Evolutionary conservation across 2,329 filamentous ascomycete species (phyloP), one percentile per base, ranked within the genome.

Genomic region (Penicillium sp.): DNA sequence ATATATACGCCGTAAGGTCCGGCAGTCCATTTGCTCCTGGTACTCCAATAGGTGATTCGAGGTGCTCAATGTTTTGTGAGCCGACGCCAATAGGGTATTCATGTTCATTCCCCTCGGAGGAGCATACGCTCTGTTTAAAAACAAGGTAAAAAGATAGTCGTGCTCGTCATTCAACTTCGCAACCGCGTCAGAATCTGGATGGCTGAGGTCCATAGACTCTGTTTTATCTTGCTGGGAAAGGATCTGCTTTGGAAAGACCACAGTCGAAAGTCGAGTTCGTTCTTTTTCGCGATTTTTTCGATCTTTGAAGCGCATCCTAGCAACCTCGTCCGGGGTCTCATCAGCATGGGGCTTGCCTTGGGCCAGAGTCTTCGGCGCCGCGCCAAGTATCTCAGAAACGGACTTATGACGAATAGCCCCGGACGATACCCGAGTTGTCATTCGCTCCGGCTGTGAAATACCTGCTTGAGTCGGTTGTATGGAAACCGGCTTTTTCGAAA

Each of bases 61-160:
- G 0, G 90, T 96, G 1, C 84, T 88, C 8, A 96, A 71, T 0
- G 88, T 94, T 61, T 98, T 98, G 56, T 89, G 84, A 3, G 89
- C 85, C 30, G 85, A 83, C 38, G 82, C 77, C 3, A 96, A 70
- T 0, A 96, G 74, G 28, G 85, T 82, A 39, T 85, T 69, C n/a
- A 82, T 65, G 15, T 72, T 68, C 12, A 63, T 64, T 28, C 71
- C 69, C 42, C 73, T 65, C 30, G 73, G 73, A 29, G 74, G 74
- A 35, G 74, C 72, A 23, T 73, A 71, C 3, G 73, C 70, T 45
- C 76, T 73, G 39, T 78, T 76, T 22, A 79, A 75, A 56, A 82
- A 82, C 12, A 82, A 65, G 5, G 77, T 77, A 50, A 79, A 75
- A 3, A 82, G 65, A 52, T 82, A 82, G 52, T 83, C 79, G 37